Evolutionary conservation across 768 basidiomycete species (phyloP), one percentile per base, ranked within the genome.

Genomic region (Amanita polypyramis): DNA sequence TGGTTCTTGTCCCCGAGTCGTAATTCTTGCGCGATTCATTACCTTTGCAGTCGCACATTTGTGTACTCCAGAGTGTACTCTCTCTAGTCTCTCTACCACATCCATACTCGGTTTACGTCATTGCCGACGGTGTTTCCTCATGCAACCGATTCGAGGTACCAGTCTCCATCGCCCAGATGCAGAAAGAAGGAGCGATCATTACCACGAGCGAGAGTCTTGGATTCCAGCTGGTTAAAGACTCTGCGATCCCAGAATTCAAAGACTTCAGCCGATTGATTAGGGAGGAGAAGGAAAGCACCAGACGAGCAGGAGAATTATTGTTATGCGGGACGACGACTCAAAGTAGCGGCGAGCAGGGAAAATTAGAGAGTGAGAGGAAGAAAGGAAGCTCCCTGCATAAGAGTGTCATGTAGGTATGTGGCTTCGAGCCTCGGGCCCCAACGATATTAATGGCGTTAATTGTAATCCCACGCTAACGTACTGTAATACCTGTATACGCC

Each of bases 91-190:
- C 58, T 3, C 55, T 57, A 33, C 58, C 68, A 37, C 60, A 71
- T 50, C 48, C 50, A 19, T 63, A 66, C 49, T 58, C 57, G 7
- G 79, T 86, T 5, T 77, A 86, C 60, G 72, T 93, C 33, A 66
- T 91, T 19, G 88, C 85, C 1, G 92, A 96, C 57, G 90, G 82
- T 12, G 81, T 94, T 12, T 90, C 87, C 2, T 86, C 83, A 25
- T 82, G 77, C 54, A 89, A 92, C 64, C 70, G 72, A 40, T 82
- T 82, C 52, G 93, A 96, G 60, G 72, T 92, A 0, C 79, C 83
- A 11, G 67, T 83, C 54, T 89, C 91, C 0, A 66, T 92, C 32
- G 79, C 73, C 5, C 69, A 76, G 43, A 74, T 87, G 67, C 77
- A 80, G 44, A 73, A 75, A 47, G 77, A 74, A n/a, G 93, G 93